Evolutionary conservation across 2,329 filamentous ascomycete genomes (phyloP), one percentile per base, ranked within the genome.

Genomic region (Orbilia ellipsospora): DNA sequence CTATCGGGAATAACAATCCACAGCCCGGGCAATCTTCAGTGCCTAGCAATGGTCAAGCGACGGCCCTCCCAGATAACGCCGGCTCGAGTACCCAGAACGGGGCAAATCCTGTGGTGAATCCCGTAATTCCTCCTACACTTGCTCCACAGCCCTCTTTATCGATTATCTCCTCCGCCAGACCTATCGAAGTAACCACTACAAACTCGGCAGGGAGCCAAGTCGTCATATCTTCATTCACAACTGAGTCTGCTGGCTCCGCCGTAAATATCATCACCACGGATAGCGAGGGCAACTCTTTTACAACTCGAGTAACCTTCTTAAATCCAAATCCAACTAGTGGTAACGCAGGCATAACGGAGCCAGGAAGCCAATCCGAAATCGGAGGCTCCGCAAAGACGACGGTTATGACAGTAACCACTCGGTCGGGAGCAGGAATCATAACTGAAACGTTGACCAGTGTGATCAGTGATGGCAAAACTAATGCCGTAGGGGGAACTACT

Each of bases 191-290:
- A 12, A 75, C 64, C n/a, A 64, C 70, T 0, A 75, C 70, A 2
- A 45, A 69, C 16, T 51, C 44, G 2, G 48, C 52, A 4, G 70
- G 70, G 3, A 60, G 44, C 15, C 16, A 63, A 61, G 68, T 64
- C 8, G 51, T 60, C 13, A 75, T 75, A 4, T 48, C 63, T n/a
- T 64, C 63, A 12, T 75, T 75, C 16, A 68, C 70, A 15, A 36
- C n/a, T 1, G 31, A 57, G 8, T 57, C 70, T 0, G 51, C 68
- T 18, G 57, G 51, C 7, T 64, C 70, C 0, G 63, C 70, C 4
- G 44, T 68, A 4, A 68, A 75, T 23, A 18, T 75, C 0, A 54
- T 75, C 8, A 75, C 70, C 15, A 75, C 63, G 10, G 63, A 75
- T 23, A 50, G 40, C 13, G 26, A 52, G 42, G 70, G 70, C 18